Evolutionary conservation across 148 eudicot genomes (phyloP).

Genomic region (Rheum nobile): DNA sequence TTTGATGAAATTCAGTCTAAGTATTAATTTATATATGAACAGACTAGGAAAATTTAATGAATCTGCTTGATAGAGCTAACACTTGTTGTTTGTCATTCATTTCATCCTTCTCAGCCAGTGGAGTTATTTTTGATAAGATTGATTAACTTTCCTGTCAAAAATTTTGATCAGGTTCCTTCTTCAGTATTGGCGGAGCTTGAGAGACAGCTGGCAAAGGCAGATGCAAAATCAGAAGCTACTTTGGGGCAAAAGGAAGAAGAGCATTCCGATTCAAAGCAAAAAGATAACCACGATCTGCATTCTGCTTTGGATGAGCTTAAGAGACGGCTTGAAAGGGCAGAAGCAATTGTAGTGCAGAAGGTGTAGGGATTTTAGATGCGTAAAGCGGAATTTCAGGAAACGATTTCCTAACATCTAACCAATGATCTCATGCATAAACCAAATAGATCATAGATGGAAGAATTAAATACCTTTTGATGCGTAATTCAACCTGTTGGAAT

Average conservation of each 20-base stretch:
- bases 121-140: neutral
- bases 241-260: slow-evolving; percentile 19
- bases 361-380: too few relatives aligned
- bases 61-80: neutral
- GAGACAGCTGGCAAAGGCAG: slow-evolving; percentile 16
- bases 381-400: too few relatives aligned
- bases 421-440: too few relatives aligned
- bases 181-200: slow-evolving; percentile 30
- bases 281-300: slow-evolving; percentile 28
- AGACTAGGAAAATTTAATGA: too few relatives aligned
- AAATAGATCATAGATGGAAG: too few relatives aligned
- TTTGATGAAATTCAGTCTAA: neutral
- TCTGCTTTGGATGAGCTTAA: slow-evolving; percentile 56
- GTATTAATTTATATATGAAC: neutral
- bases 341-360: slow-evolving; percentile 40
- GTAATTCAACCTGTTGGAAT: too few relatives aligned
- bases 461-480: too few relatives aligned
- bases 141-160: neutral
- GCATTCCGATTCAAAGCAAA: neutral
- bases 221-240: slow-evolving; percentile 2
- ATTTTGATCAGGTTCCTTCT: slow-evolving; percentile 17
- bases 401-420: too few relatives aligned
- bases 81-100: neutral
- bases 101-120: neutral
- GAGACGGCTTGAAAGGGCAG: slow-evolving; percentile 47